A percentile compares a stretch with the other conserved stretches of the same genome.
Evolutionary conservation across 2,329 filamentous ascomycete species (phyloP).

Genomic region (Aaosphaeria pasadenensis): DNA sequence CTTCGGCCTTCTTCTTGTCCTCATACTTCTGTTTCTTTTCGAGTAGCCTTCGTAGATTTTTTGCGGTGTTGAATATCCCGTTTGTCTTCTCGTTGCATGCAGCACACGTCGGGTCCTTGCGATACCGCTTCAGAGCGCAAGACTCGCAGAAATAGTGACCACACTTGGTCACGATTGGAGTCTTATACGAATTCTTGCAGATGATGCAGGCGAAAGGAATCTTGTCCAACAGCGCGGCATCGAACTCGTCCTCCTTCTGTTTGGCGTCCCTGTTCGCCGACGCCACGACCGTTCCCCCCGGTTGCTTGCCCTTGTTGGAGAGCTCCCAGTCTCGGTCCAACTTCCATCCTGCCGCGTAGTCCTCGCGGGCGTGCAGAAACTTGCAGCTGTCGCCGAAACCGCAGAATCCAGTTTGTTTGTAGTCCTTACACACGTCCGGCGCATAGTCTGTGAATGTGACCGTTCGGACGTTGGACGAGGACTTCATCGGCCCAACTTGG

Average conservation of each 20-base stretch:
- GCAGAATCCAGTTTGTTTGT: conserved; percentile 67
- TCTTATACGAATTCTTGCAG: conserved; percentile 73
- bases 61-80: conserved; percentile 87
- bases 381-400: conserved; percentile 80
- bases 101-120: conserved; percentile 82
- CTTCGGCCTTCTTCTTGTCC: conserved; percentile 53
- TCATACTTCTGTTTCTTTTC: conserved; percentile 67
- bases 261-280: conserved; percentile 52
- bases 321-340: conserved; percentile 93
- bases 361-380: conserved; percentile 71
- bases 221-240: conserved; percentile 71
- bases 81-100: conserved; percentile 81
- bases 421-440: conserved; percentile 94
- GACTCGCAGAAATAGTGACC: conserved; percentile 94
- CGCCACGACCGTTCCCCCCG: conserved; percentile 51
- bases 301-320: conserved; percentile 62
- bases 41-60: conserved; percentile 75
- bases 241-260: conserved; percentile 51
- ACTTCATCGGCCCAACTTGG: conserved; percentile 81
- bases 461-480: conserved; percentile 83
- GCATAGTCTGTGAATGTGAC: conserved; percentile 89
- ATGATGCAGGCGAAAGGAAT: conserved; percentile 91
- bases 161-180: conserved; percentile 83
- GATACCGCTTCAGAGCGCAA: conserved; percentile 83
- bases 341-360: conserved; percentile 92